Evolutionary conservation across 495 filamentous ascomycete species (phyloP).

Genomic region (Rhypophila decipiens): DNA sequence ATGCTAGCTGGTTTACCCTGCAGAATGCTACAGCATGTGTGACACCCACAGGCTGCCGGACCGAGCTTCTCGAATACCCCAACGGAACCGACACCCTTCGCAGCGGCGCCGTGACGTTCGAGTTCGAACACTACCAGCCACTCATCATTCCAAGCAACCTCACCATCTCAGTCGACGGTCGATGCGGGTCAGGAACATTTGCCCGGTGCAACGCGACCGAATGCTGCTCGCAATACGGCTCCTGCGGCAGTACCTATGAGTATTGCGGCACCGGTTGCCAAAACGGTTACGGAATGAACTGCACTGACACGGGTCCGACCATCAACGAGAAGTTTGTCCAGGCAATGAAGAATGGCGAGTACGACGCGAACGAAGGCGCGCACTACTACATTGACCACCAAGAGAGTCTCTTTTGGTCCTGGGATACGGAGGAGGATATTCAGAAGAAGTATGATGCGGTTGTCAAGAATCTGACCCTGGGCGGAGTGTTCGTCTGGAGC

Average conservation of each 20-base stretch:
- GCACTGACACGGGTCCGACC: constrained; percentile 21
- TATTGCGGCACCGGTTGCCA: constrained; percentile 47
- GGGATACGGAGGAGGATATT: constrained; percentile 57
- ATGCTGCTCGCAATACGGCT: constrained; percentile 14
- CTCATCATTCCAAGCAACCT: constrained; percentile 23
- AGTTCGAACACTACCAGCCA: constrained; percentile 20
- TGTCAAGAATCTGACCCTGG: constrained; percentile 47
- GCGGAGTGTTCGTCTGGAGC: constrained; percentile 55
- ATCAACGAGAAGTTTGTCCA: constrained; percentile 21
- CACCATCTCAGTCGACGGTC: constrained; percentile 6
- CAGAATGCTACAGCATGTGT: constrained; percentile 25
- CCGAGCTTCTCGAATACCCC: constrained; percentile 47
- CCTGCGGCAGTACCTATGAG: constrained; percentile 25
- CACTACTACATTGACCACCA: constrained; percentile 56
- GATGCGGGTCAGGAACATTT: constrained; percentile 11
- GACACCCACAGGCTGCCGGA: constrained; percentile 50
- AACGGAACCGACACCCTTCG: constrained; percentile 52
- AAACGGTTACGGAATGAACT: constrained; percentile 21
- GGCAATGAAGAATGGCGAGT: constrained; percentile 43
- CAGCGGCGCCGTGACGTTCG: constrained; percentile 50
- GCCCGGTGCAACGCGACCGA: constrained; percentile 4
- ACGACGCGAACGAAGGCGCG: constrained; percentile 47
- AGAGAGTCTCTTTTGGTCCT: constrained; percentile 57
- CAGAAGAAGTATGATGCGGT: constrained; percentile 54
- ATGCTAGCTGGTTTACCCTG: constrained; percentile 61